phyloP scores from a whole-genome alignment of 495 filamentous ascomycete genomes.

The Penicillium turbatum region DNA sequence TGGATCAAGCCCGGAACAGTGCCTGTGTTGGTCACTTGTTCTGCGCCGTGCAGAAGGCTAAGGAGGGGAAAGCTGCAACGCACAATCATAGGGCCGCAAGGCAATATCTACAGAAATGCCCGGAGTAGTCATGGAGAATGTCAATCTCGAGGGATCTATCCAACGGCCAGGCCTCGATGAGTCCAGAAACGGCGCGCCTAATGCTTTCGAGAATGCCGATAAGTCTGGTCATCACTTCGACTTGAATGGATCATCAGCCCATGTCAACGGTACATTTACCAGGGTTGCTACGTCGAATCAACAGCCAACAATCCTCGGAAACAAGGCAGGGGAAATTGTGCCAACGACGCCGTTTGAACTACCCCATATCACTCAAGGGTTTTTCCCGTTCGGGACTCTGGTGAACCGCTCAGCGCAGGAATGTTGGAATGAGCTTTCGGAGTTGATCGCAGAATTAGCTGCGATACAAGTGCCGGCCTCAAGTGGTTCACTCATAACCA shows the following conservation, averaged over 20 bases:
- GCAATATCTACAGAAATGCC: conserved; percentile 35
- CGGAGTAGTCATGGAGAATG: conserved; percentile 46
- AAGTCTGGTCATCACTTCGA: conserved; percentile 13
- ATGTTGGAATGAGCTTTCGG: conserved; percentile 69
- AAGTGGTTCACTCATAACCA: conserved; percentile 26
- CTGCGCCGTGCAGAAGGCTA: conserved; percentile 31
- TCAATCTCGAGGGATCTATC: conserved; percentile 29
- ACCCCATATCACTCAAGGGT: conserved; percentile 70
- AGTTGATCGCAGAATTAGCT: conserved; percentile 65
- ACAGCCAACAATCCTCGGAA: conserved; percentile 5
- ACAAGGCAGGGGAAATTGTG: conserved; percentile 2
- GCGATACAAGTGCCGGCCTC: conserved; percentile 52
- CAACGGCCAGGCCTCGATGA: conserved; percentile 23
- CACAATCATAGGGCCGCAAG: conserved; percentile 3
- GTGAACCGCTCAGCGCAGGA: conserved; percentile 75
- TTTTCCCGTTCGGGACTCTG: conserved; percentile 63
- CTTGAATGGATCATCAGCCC: conserved; percentile 28
- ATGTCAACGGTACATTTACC: conserved; percentile 30
- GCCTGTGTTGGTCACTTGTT: conserved; percentile 20
- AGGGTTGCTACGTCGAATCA: conserved; percentile 11
- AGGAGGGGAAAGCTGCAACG: conserved; percentile 30
- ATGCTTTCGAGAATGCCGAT: conserved; percentile 8
- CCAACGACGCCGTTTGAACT: conserved; percentile 60
- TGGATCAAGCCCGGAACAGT: conserved; percentile 16
- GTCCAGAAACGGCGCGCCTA: conserved; percentile 23